phyloP scores from a whole-genome alignment of 306 rosid genomes.

The Clitoria ternatea region DNA sequence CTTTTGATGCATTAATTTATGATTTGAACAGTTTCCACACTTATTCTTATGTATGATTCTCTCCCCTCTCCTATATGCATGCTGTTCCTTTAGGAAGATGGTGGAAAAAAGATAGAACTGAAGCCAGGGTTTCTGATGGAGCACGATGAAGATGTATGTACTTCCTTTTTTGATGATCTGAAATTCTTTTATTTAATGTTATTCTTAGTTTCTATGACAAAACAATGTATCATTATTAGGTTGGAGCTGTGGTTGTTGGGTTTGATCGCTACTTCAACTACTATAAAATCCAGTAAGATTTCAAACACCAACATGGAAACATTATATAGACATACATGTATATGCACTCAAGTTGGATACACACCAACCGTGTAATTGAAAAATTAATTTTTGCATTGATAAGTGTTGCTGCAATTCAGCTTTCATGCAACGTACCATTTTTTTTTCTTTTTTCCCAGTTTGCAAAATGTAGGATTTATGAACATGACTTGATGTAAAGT shows the following conservation, averaged over 20 bases:
- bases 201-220: conserved; percentile 1
- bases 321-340: neutral
- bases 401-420: neutral
- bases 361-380: neutral
- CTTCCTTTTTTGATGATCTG: conserved; percentile 23
- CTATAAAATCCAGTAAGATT: conserved; percentile 93
- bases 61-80: neutral
- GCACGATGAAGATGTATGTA: conserved; percentile 73
- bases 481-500: neutral
- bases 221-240: conserved; percentile 43
- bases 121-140: conserved; percentile 95
- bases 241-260: conserved; percentile 98
- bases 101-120: conserved; percentile 86
- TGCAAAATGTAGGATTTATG: neutral
- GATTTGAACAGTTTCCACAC: neutral
- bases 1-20: neutral
- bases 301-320: conserved; percentile 26
- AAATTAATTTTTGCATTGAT: conserved; percentile 15
- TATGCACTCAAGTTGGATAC: neutral
- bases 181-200: neutral
- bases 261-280: conserved; percentile 98
- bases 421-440: neutral
- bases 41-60: neutral
- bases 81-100: conserved; percentile 63
- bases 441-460: neutral